Evolutionary conservation across 1,284 basidiomycete species (phyloP).

Genomic region (Cryptococcus sp.): DNA sequence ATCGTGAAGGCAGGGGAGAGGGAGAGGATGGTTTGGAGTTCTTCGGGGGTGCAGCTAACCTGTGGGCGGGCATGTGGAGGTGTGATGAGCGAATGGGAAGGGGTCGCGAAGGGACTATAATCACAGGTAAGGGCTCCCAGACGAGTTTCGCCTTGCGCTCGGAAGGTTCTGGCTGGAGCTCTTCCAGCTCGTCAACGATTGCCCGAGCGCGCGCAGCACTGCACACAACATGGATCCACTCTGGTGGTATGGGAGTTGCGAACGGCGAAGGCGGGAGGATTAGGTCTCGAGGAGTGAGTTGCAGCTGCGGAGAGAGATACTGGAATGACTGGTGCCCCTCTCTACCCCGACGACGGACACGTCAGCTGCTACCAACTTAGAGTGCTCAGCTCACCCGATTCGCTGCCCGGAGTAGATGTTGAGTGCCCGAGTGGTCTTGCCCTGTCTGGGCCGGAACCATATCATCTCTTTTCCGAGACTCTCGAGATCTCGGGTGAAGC

Average conservation of each 20-base stretch:
- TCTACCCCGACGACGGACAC: constrained; percentile 10
- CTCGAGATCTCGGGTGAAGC: constrained; percentile 60
- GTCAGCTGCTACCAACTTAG: neutral
- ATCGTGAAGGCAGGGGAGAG: constrained; percentile 30
- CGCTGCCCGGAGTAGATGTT: constrained; percentile 73
- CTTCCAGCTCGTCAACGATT: constrained; percentile 63
- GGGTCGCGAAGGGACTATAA: constrained; percentile 1
- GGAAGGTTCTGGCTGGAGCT: constrained; percentile 33
- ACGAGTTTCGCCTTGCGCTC: constrained; percentile 57
- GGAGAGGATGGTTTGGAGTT: constrained; percentile 52
- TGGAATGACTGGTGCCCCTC: constrained; percentile 62
- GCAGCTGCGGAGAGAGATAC: constrained; percentile 71
- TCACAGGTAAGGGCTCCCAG: constrained; percentile 69
- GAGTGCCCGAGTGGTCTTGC: constrained; percentile 67
- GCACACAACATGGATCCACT: constrained; percentile 79
- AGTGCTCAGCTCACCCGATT: constrained; percentile 58
- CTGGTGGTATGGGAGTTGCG: constrained; percentile 55
- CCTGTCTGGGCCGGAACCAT: constrained; percentile 63
- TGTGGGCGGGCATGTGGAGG: constrained; percentile 35
- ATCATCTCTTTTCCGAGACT: constrained; percentile 74
- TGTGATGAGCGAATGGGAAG: neutral
- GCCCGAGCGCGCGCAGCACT: constrained; percentile 66
- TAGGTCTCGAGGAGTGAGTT: constrained; percentile 69
- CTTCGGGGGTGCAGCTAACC: constrained; percentile 73
- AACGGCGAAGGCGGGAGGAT: constrained; percentile 51